Percentiles rank a stretch among this genome's conserved stretches.
Evolutionary conservation across 768 basidiomycete genomes (phyloP).

Genomic region (Suillus weaverae): DNA sequence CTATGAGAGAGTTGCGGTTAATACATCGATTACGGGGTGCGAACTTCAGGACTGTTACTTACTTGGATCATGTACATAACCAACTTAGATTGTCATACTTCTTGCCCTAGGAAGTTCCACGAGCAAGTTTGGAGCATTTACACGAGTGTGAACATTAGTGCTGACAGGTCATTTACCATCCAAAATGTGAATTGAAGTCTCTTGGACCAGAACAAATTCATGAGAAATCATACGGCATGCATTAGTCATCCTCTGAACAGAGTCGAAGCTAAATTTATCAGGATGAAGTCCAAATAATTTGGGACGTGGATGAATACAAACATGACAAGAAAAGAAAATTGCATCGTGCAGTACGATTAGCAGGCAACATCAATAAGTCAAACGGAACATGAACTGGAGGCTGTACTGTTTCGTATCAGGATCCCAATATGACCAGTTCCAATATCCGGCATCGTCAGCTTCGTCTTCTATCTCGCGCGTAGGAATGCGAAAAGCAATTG

Average conservation of each 20-base stretch:
- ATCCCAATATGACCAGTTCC: constrained; percentile 99
- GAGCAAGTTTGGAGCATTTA: constrained; percentile 27
- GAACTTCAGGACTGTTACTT: not conserved
- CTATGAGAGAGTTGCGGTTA: not conserved
- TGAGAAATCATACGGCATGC: not conserved
- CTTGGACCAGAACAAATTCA: not conserved
- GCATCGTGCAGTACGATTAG: not conserved
- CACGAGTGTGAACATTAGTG: constrained; percentile 28
- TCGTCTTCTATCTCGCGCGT: constrained; percentile 97
- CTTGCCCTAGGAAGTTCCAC: constrained; percentile 21
- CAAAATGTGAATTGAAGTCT: not conserved
- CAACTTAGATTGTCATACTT: constrained; percentile 13
- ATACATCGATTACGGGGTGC: not conserved
- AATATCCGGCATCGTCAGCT: constrained; percentile 83
- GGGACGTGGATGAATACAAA: not conserved
- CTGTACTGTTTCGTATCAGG: constrained; percentile 98
- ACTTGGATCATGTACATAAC: not conserved
- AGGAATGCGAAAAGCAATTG: constrained; percentile 98
- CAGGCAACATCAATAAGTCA: constrained; percentile 35
- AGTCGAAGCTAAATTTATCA: not conserved
- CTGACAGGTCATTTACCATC: constrained; percentile 26
- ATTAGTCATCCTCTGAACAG: not conserved
- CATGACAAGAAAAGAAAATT: not conserved
- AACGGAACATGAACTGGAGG: constrained; percentile 95
- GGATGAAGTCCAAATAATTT: not conserved